Base-by-base conservation (phyloP, 2,329 filamentous ascomycete genomes). In the Penicillium sp. region DNA sequence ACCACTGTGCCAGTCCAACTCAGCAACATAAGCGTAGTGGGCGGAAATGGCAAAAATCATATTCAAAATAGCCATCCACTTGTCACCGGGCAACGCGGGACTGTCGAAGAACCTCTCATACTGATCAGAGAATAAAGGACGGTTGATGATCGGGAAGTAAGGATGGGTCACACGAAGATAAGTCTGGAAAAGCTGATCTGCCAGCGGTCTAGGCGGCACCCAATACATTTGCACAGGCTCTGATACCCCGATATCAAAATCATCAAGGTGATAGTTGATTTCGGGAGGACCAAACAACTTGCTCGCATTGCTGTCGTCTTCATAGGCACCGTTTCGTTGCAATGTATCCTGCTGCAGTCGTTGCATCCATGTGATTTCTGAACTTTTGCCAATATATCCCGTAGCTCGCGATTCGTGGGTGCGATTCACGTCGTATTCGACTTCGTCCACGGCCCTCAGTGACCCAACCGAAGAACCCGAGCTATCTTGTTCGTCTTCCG, bases 11-110 rank as follows among this genome's bases (percentile, higher is more conserved):
- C 58, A 55, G 52, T 61, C 63, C 6, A 62, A 61, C 31, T 69
- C 57, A 13, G 65, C 61, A 6, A 65, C 57, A 24, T 67, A 65
- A 13, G 65, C 61, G 52, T 72, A 67, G 42, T 63, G 64, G 8
- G 72, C 65, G 4, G 64, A 68, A 45, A 75, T 70, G 13, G 74
- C 74, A 52, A 75, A 73, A 10, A 75, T 67, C 42, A 75, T 53
- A 47, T 76, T 76, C 39, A 76, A 51, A 24, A 74, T 70, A 1
- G 74, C 69, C 24, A 75, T 55, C 69, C 70, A 72, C 49, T 65
- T 68, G 29, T 63, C 57, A 1, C 66, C 61, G 0, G 70, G 65
- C 39, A 61, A 51, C 4, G 64, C 53, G 21, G 50, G 49, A 9
- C 47, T 51, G 5, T 55, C 52, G 26, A 60, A 66, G 31, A 68